Percentiles rank a stretch among this genome's conserved stretches.
Conservation (phyloP, 2,329 filamentous ascomycete species). For the Hymenoscyphus albidus region DNA sequence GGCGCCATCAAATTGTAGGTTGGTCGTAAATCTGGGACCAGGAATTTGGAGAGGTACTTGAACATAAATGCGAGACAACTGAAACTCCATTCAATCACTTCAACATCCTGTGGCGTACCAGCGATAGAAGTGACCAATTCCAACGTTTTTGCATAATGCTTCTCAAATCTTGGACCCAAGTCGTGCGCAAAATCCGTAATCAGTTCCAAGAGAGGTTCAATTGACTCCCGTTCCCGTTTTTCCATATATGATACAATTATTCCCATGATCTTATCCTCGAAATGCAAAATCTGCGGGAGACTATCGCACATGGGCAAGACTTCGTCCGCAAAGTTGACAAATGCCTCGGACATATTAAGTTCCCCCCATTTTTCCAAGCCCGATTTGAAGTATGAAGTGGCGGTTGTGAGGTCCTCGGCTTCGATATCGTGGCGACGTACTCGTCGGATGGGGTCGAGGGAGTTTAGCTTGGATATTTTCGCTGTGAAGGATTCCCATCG, state of each 20-base stretch:
- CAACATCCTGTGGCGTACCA: constrained; percentile 69
- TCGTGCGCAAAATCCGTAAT: constrained; percentile 94
- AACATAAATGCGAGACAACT: constrained; percentile 91
- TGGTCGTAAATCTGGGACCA: constrained; percentile 81
- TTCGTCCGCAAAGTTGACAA: constrained; percentile 71
- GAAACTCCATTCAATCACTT: constrained; percentile 98
- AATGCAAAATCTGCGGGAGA: constrained; percentile 86
- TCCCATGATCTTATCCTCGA: constrained; percentile 80
- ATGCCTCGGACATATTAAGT: constrained; percentile 81
- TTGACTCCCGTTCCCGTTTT: constrained; percentile 69
- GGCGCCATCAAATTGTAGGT: constrained; percentile 80
- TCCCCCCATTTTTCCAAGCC: constrained; percentile 87
- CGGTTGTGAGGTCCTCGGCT: constrained; percentile 68
- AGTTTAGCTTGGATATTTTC: constrained; percentile 85
- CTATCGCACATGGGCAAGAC: constrained; percentile 79
- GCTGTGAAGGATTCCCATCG: constrained; percentile 87
- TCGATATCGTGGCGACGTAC: constrained; percentile 82
- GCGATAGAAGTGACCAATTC: constrained; percentile 74
- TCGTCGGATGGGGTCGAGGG: constrained; percentile 85
- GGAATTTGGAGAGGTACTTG: constrained; percentile 87
- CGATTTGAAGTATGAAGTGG: constrained; percentile 82
- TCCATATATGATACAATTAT: constrained; percentile 72
- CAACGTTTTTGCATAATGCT: constrained; percentile 75
- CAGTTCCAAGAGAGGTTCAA: constrained; percentile 86
- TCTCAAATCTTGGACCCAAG: constrained; percentile 80